Base-by-base conservation (phyloP, 768 basidiomycete genomes). In the Clitopilus passeckerianus region DNA sequence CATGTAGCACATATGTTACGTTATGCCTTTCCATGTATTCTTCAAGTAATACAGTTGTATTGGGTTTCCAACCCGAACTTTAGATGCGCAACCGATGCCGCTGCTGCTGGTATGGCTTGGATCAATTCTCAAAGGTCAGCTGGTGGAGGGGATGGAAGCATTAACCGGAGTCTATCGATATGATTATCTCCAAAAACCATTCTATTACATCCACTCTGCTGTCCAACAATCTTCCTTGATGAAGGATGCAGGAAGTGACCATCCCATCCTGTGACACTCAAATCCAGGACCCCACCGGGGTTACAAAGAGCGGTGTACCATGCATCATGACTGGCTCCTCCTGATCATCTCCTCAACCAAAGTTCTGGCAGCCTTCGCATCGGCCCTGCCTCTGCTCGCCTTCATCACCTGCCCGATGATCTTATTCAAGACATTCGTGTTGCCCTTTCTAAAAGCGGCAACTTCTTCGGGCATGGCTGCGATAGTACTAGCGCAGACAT, bases 401-500 rank as follows among this genome's bases (percentile, higher is more conserved):
- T 86, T 88, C 91, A 98, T 95, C 27, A 96, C 91, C 65, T 83
- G 79, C 0, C 95, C 95, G 1, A 95, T 78, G 46, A 98, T 78
- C 61, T 88, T 87, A 74, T 90, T 90, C 37, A 95, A 63, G 5
- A 92, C 92, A 60, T 87, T 89, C n/a, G 72, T 72, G 57, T 89
- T 88, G 0, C 95, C 95, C 16, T 75, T 75, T 15, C 81, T 80
- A 37, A 89, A 80, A 16, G 85, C 87, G 4, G 79, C 78, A 1
- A 80, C 86, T 67, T 93, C 90, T 41, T 77, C 72, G 0, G 92
- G 91, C 50, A 91, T 75, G 0, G 78, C 79, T 10, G 73, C 70
- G 30, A 97, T 86, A 1, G 87, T 88, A n/a, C 80, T 72, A 52
- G 68, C 66, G 69, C 93, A 93, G 56, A 92, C 72, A 0, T 63